phyloP scores from a whole-genome alignment of 495 filamentous ascomycete genomes.

The Entonaema liquescens region DNA sequence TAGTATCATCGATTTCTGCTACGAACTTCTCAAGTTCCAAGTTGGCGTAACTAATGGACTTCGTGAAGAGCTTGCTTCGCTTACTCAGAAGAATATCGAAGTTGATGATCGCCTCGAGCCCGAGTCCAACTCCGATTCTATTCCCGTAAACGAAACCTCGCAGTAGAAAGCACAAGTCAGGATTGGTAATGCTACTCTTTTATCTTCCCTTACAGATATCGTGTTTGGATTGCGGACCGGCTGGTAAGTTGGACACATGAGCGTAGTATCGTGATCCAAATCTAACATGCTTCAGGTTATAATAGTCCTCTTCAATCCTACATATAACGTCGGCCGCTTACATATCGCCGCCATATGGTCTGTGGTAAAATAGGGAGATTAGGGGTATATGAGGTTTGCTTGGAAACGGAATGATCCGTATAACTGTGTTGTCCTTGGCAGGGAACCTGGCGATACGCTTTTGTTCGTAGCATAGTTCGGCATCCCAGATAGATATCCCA shows the following conservation, averaged over 20 bases:
- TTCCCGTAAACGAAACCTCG: background rate
- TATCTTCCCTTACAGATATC: background rate
- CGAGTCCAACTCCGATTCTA: background rate
- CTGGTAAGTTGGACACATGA: background rate
- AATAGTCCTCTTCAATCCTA: background rate
- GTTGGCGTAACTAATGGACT: background rate
- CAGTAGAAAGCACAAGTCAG: background rate
- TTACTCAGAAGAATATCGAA: background rate
- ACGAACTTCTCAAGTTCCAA: background rate
- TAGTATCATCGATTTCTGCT: background rate
- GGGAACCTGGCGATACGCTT: background rate
- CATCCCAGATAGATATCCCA: background rate
- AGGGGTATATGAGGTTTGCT: background rate
- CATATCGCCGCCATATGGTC: background rate
- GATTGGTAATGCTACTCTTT: background rate
- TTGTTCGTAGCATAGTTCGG: background rate
- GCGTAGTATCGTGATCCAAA: background rate
- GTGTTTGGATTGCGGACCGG: background rate
- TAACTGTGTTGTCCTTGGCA: background rate
- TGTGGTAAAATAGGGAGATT: background rate
- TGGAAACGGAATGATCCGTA: background rate
- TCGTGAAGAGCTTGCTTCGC: background rate
- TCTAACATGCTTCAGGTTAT: background rate
- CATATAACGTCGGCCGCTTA: background rate
- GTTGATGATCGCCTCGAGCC: background rate